phyloP scores from a whole-genome alignment of 345 rosid genomes.

The Eutrema japonicum region DNA sequence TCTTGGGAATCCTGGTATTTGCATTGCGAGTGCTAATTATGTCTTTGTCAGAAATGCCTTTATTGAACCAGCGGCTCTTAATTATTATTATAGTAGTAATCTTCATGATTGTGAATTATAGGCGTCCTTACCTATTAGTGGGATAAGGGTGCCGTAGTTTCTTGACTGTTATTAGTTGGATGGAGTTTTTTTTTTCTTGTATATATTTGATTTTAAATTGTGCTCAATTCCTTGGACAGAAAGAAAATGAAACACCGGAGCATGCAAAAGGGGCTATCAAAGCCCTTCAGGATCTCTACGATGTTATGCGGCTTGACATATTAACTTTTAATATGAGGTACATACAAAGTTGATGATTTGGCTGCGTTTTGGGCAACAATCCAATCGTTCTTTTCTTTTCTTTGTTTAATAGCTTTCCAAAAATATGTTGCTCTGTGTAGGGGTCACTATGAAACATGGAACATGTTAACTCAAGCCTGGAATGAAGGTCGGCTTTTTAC shows the following conservation, averaged over 20 bases:
- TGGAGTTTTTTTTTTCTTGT: constrained; percentile 2
- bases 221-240: constrained; percentile 53
- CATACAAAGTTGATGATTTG: constrained; percentile 31
- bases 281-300: constrained; percentile 96
- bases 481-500: constrained; percentile 87
- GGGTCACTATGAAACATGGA: constrained; percentile 83
- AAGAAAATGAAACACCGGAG: constrained; percentile 69
- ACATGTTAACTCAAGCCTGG: constrained; percentile 74
- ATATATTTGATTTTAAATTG: constrained; percentile 16
- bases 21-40: constrained; percentile 24
- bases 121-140: constrained; percentile 14
- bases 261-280: constrained; percentile 77
- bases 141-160: constrained; percentile 8
- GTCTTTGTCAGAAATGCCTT: constrained; percentile 7
- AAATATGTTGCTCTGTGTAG: constrained; percentile 48
- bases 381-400: not conserved
- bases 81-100: constrained; percentile 7
- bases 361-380: constrained; percentile 32
- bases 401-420: constrained; percentile 13
- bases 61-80: not conserved
- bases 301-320: constrained; percentile 86
- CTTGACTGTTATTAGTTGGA: constrained; percentile 12
- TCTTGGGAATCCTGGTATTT: constrained; percentile 83
- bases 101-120: not conserved
- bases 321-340: constrained; percentile 80